Evolutionary conservation across 179 eudicot genomes (phyloP).

Genomic region (Kewa caespitosa): DNA sequence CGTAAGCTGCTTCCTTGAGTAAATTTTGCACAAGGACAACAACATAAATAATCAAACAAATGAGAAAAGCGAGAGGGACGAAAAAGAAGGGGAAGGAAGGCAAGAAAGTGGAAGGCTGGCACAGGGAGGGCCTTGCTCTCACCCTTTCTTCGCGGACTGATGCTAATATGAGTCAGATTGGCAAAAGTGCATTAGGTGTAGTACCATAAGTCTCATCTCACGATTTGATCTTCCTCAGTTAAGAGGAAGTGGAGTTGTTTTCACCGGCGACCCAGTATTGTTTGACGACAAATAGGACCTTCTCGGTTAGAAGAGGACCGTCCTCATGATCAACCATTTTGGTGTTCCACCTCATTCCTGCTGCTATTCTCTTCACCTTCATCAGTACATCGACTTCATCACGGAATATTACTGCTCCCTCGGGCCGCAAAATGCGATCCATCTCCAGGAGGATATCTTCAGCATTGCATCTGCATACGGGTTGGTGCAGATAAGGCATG

Average conservation of each 20-base stretch:
- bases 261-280: slow-evolving; percentile 44
- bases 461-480: slow-evolving; percentile 32
- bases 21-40: background rate
- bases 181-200: slow-evolving; percentile 15
- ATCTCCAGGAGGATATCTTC: slow-evolving; percentile 46
- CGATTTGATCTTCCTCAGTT: background rate
- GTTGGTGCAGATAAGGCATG: background rate
- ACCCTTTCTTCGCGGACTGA: slow-evolving; percentile 2
- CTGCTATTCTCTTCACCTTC: slow-evolving; percentile 36
- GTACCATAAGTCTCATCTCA: background rate
- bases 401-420: slow-evolving; percentile 44
- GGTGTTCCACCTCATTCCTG: slow-evolving; percentile 47
- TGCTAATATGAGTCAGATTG: too few relatives aligned
- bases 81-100: background rate
- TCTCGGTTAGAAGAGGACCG: slow-evolving; percentile 43
- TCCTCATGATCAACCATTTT: slow-evolving; percentile 52
- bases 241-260: slow-evolving; percentile 28
- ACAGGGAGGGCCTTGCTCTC: background rate
- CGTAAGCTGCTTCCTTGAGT: background rate
- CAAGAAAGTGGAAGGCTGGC: slow-evolving; percentile 10
- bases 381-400: slow-evolving; percentile 44
- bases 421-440: slow-evolving; percentile 44
- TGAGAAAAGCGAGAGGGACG: background rate
- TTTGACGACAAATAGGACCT: slow-evolving; percentile 42
- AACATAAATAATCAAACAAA: background rate